phyloP scores from a whole-genome alignment of 306 rosid genomes.

The Gastrolobium villosum region DNA sequence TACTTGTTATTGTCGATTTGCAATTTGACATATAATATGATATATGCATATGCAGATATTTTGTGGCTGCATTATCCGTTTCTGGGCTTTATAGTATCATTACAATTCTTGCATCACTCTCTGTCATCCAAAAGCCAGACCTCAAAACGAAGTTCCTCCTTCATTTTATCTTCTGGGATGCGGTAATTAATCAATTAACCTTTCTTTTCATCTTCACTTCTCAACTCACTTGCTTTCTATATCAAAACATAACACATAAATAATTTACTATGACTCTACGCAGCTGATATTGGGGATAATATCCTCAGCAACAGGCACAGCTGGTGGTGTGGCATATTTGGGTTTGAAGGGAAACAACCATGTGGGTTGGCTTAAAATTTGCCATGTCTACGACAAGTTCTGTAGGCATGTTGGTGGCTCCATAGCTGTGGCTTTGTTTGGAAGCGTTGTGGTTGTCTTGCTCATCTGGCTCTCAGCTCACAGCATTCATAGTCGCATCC shows the following conservation, averaged over 20 bases:
- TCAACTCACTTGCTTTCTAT: slow-evolving; percentile 8
- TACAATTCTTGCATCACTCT: slow-evolving; percentile 70
- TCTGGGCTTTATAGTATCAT: slow-evolving; percentile 75
- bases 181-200: slow-evolving; percentile 55
- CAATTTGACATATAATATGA: slow-evolving; percentile 19
- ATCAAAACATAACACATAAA: not conserved
- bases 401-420: slow-evolving; percentile 71
- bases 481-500: slow-evolving; percentile 62
- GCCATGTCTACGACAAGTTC: slow-evolving; percentile 68
- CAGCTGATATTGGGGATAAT: slow-evolving; percentile 84
- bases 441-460: slow-evolving; percentile 61
- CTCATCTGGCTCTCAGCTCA: slow-evolving; percentile 76
- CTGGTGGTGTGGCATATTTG: slow-evolving; percentile 73
- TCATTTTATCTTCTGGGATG: slow-evolving; percentile 65
- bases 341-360: slow-evolving; percentile 82
- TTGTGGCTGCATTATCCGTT: slow-evolving; percentile 78
- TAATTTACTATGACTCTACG: slow-evolving; percentile 25
- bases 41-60: slow-evolving; percentile 65
- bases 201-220: slow-evolving; percentile 11
- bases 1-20: not conserved
- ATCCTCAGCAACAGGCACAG: slow-evolving; percentile 87
- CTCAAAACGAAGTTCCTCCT: slow-evolving; percentile 62
- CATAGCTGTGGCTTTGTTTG: slow-evolving; percentile 66
- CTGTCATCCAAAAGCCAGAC: slow-evolving; percentile 56
- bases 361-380: slow-evolving; percentile 68